These are phyloP conservation scores for Termitomyces sp. DNA, from an alignment of 768 basidiomycete genomes.

Conservation along the genomic window DNA sequence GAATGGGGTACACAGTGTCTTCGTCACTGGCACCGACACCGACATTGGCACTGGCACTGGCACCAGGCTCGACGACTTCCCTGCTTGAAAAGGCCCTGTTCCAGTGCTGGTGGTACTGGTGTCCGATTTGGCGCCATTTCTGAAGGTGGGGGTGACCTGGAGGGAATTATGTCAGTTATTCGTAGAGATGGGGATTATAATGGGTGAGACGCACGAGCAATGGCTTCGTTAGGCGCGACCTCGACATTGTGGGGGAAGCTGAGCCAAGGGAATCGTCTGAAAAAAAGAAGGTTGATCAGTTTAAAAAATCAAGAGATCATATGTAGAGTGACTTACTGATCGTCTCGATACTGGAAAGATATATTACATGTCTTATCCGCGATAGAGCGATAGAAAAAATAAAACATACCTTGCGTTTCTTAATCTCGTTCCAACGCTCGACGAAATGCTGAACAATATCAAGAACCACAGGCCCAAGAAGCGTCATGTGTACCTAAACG, in stretches of 20 bases:
- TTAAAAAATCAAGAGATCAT: constrained; percentile 33
- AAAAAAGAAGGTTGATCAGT: constrained; percentile 7
- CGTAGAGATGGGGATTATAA: background rate
- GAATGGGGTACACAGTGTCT: constrained; percentile 32
- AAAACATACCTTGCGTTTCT: constrained; percentile 63
- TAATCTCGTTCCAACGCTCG: constrained; percentile 89
- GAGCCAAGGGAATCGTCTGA: constrained; percentile 38
- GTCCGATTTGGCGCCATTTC: constrained; percentile 52
- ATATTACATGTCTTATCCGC: background rate
- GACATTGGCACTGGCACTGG: too few relatives aligned
- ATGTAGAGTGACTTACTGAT: constrained; percentile 33
- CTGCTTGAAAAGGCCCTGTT: constrained; percentile 32
- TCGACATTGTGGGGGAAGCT: constrained; percentile 72
- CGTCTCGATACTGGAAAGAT: constrained; percentile 33
- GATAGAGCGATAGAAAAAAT: background rate
- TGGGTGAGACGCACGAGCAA: constrained; percentile 33
- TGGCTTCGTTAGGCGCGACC: constrained; percentile 58
- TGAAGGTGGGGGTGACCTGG: constrained; percentile 67
- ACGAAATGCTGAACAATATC: constrained; percentile 90
- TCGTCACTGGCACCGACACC: too few relatives aligned
- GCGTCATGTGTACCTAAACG: constrained; percentile 75
- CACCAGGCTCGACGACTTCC: constrained; percentile 5
- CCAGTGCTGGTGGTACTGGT: constrained; percentile 59
- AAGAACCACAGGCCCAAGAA: constrained; percentile 75
- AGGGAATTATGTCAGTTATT: background rate